Evolutionary conservation across 345 rosid species (phyloP), one percentile per base, ranked within the genome.

Genomic region (Eucalyptus erythrocorys): DNA sequence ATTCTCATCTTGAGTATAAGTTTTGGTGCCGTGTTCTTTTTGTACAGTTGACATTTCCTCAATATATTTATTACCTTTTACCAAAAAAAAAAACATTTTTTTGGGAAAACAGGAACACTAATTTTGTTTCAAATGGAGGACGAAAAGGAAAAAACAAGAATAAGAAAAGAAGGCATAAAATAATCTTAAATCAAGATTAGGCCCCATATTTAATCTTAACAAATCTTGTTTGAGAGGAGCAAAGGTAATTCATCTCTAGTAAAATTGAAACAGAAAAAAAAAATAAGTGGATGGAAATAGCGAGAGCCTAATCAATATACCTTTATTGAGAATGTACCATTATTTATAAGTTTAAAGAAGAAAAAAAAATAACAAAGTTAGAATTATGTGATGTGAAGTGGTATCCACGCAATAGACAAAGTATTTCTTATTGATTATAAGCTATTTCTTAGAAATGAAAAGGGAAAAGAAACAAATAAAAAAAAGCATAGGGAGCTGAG

Each of bases 221-320:
- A 24, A 55, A 55, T 55, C 3, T 55, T 24, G 3, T 24, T 2
- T 55, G 61, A 55, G 30, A 55, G 13, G 13, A 55, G 3, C 1
- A 55, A 9, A 55, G 6, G 30, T 2, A 55, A 24, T 55, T 55
- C 61, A 22, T 55, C 61, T 55, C 61, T 55, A 55, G 13, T 55
- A 55, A 55, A 24, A 24, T 55, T 55, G 30, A 24, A 55, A 0
- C 12, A 47, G 4, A 10, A 55, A 55, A 55, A 55, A 10, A 8
- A 55, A 55, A 55, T 10, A 55, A 55, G 61, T 24, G 30, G 61
- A 24, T 55, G 30, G 6, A 55, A 22, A 55, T 55, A 55, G 61
- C 0, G 13, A 24, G 13, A 55, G 30, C 61, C 30, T 55, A 55
- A 16, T 0, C 6, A 68, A 0, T 17, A 16, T 1, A 32, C 2